Evolutionary conservation across 257 asterid genomes (phyloP).

Genomic region (Echium plantagineum): DNA sequence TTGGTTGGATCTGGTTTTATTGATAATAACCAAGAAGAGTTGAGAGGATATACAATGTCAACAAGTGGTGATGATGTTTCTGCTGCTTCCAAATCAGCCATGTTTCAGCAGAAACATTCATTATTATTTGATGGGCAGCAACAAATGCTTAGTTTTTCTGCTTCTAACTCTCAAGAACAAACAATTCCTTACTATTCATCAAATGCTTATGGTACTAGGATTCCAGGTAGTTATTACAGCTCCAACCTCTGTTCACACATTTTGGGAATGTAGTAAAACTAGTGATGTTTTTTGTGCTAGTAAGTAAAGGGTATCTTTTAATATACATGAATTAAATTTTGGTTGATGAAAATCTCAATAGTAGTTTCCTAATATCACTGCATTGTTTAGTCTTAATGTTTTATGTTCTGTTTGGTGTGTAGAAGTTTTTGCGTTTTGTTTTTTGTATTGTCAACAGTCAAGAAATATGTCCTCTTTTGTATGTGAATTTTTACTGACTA

Average conservation of each 20-base stretch:
- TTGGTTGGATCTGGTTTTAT: constrained; percentile 48
- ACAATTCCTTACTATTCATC: constrained; percentile 37
- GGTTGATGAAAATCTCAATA: neutral
- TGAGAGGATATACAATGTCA: constrained; percentile 39
- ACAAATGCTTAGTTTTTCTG: constrained; percentile 90
- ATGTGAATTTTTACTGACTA: neutral
- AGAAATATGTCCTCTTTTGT: neutral
- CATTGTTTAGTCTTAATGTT: too few relatives aligned
- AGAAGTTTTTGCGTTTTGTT: too few relatives aligned
- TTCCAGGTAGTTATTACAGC: constrained; percentile 7
- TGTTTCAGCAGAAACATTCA: constrained; percentile 16
- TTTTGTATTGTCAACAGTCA: neutral
- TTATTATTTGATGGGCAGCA: constrained; percentile 42
- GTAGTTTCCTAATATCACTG: constrained; percentile 2
- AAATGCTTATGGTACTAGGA: constrained; percentile 16
- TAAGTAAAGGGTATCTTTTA: neutral
- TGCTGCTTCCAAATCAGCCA: constrained; percentile 15
- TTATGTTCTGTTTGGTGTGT: too few relatives aligned
- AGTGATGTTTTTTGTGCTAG: neutral
- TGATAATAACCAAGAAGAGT: constrained; percentile 37
- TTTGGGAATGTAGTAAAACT: constrained; percentile 4
- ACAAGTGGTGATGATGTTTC: constrained; percentile 31
- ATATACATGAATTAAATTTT: neutral
- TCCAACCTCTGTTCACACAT: neutral
- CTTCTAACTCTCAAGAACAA: constrained; percentile 38